phyloP scores from a whole-genome alignment of 306 rosid species.

The Acmispon strigosus region DNA sequence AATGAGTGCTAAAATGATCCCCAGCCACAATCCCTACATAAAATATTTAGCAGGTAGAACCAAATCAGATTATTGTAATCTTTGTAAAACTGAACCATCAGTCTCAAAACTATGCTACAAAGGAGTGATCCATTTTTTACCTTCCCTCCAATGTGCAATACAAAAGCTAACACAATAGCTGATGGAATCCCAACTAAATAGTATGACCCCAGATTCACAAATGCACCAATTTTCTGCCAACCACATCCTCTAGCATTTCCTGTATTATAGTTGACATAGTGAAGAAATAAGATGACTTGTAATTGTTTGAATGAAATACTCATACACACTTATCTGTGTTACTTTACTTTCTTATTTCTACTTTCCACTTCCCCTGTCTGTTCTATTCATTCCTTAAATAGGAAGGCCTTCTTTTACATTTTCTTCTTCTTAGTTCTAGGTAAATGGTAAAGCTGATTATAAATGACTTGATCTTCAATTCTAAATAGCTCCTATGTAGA shows the following conservation, averaged over 20 bases:
- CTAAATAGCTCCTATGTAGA: too few species aligned
- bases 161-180: slow-evolving; percentile 53
- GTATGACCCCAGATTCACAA: slow-evolving; percentile 66
- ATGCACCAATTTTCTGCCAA: slow-evolving; percentile 83
- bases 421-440: too few species aligned
- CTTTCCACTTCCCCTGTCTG: too few species aligned
- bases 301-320: too few species aligned
- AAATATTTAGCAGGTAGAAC: not conserved
- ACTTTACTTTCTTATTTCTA: too few species aligned
- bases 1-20: slow-evolving; percentile 55
- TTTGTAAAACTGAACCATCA: not conserved
- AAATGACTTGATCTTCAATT: too few species aligned
- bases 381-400: too few species aligned
- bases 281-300: not conserved
- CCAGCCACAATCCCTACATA: slow-evolving; percentile 65
- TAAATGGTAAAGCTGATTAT: too few species aligned
- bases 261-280: slow-evolving; percentile 16
- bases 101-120: not conserved
- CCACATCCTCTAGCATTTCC: slow-evolving; percentile 84
- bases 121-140: slow-evolving; percentile 21
- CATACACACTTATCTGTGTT: too few species aligned
- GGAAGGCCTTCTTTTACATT: too few species aligned
- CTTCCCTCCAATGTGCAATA: slow-evolving; percentile 57
- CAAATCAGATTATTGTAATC: not conserved
- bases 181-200: slow-evolving; percentile 62